Percentiles rank a stretch among this genome's conserved stretches.
These are phyloP conservation scores for Immersiporthe knoxdaviesiana DNA, from an alignment of 2,329 filamentous ascomycete species.

Conservation along the genomic window DNA sequence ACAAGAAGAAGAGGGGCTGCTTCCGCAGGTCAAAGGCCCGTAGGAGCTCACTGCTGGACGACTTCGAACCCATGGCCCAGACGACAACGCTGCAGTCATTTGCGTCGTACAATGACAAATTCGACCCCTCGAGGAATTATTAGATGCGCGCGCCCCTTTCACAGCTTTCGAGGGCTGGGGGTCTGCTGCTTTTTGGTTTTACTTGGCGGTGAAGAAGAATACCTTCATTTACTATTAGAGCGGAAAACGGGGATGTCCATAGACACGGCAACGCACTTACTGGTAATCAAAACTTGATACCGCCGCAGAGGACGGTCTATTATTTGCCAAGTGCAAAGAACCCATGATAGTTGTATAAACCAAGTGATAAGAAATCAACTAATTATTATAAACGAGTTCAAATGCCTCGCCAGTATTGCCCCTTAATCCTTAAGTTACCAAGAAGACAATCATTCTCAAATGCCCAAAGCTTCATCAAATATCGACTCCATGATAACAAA, in stretches of 20 bases:
- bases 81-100: background rate
- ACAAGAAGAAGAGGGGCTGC: conserved; percentile 25
- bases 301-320: background rate
- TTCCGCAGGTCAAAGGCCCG: conserved; percentile 17
- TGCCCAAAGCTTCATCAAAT: too few species aligned
- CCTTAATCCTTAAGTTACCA: too few species aligned
- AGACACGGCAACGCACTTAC: background rate
- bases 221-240: background rate
- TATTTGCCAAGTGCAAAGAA: background rate
- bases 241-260: background rate
- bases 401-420: background rate
- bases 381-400: background rate
- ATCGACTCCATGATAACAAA: too few species aligned
- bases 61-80: conserved; percentile 20
- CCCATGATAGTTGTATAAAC: background rate
- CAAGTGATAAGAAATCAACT: background rate
- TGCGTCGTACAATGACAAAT: conserved; percentile 22
- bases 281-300: background rate
- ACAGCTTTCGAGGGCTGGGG: background rate
- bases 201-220: background rate
- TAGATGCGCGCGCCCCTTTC: background rate
- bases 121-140: conserved; percentile 27
- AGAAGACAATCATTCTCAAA: too few species aligned
- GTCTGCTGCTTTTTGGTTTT: background rate
- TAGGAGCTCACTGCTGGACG: conserved; percentile 17